Evolutionary conservation across 192 early-diverging fungal genomes (phyloP).

Genomic region (Entomortierella chlamydospora): DNA sequence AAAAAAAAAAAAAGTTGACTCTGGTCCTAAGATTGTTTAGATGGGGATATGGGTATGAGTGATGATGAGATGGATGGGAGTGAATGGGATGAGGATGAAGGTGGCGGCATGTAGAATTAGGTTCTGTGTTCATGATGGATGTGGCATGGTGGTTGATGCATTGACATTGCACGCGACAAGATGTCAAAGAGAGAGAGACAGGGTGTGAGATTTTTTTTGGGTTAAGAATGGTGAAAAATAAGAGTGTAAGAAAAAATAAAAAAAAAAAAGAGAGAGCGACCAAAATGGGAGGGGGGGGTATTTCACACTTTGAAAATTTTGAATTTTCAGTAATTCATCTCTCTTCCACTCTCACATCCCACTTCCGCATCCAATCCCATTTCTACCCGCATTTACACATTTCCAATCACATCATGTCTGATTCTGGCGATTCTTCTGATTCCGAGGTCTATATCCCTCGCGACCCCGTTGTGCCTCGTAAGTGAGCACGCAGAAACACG

Average conservation of each 20-base stretch:
- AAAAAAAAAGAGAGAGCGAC: slow-evolving; percentile 3
- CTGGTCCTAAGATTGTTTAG: slow-evolving; percentile 16
- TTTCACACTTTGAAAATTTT: neutral
- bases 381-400: neutral
- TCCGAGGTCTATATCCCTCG: slow-evolving; percentile 54
- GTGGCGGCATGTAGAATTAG: neutral
- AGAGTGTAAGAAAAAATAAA: neutral
- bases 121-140: neutral
- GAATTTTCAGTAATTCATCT: neutral
- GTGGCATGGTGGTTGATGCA: neutral
- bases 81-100: slow-evolving; percentile 14
- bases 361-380: neutral
- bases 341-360: neutral
- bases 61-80: neutral
- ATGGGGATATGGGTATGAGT: neutral
- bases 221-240: neutral
- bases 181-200: too few relatives aligned
- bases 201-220: too few relatives aligned
- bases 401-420: slow-evolving; percentile 33
- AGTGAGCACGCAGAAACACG: slow-evolving; percentile 1
- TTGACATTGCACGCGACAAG: too few relatives aligned
- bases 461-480: slow-evolving; percentile 55
- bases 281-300: neutral
- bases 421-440: slow-evolving; percentile 50
- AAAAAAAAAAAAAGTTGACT: slow-evolving; percentile 31